Base-by-base conservation (phyloP, 495 filamentous ascomycete species). In the Recurvomyces mirabilis region DNA sequence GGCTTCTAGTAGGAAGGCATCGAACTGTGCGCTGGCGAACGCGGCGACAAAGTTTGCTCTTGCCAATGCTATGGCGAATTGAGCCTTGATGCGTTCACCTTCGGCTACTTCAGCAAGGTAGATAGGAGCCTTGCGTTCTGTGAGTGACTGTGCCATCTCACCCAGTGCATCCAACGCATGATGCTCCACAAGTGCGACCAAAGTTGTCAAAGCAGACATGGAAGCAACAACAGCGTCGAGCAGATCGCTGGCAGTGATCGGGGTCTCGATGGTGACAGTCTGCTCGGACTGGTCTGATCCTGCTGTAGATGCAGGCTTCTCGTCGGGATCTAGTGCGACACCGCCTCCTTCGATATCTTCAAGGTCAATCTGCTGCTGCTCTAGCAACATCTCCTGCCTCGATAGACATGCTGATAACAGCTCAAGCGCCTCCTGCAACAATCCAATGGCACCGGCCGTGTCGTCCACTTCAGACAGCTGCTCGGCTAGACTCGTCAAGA, bases 161-260 rank as follows among this genome's bases (percentile, higher is more conserved):
- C 51, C 52, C 21, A 78, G 62, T 19, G 35, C 49, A 56, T 52
- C 56, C 50, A 40, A 60, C 34, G 18, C 61, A 48, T 50, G 65
- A 50, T 52, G 62, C 58, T 49, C 63, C 32, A 73, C 47, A 20
- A 82, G 60, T 4, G 30, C 42, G 43, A 70, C 72, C 5, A 82
- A 53, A 0, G 65, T 61, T 2, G 74, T 73, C 42, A 83, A 52
- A 1, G 77, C 67, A 23, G 71, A 71, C 11, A 83, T 48, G 49
- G 79, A 74, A 11, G 79, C 78, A 21, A 78, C 59, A 1, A 72
- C 66, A 1, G 78, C 82, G 32, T 84, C 80, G 1, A 81, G 67
- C 1, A 84, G 66, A 1, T 76, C 70, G 22, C 70, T 65, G 24
- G 74, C 69, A 1, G 77, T 80, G 15, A 81, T 64, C 0, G 78